phyloP scores from a whole-genome alignment of 2,329 filamentous ascomycete species.

The Penicillium paneum region DNA sequence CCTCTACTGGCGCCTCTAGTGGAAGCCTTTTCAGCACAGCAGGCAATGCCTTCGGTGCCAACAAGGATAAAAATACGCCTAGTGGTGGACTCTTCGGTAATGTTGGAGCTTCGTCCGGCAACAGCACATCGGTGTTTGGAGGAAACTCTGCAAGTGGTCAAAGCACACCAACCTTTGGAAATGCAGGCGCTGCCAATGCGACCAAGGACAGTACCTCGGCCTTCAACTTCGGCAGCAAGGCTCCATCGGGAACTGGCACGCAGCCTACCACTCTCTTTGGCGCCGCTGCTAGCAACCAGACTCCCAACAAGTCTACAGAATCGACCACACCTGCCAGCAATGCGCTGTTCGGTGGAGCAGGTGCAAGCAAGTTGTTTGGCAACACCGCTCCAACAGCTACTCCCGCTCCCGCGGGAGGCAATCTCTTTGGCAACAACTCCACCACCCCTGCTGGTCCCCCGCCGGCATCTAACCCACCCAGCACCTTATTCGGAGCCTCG shows the following conservation, averaged over 20 bases:
- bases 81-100: constrained; percentile 43
- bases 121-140: constrained; percentile 36
- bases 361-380: constrained; percentile 33
- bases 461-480: constrained; percentile 32
- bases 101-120: constrained; percentile 34
- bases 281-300: constrained; percentile 25
- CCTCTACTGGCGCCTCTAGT: constrained; percentile 35
- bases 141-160: constrained; percentile 20
- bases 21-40: constrained; percentile 36
- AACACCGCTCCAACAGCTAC: constrained; percentile 34
- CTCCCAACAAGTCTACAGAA: constrained; percentile 39
- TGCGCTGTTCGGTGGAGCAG: constrained; percentile 35
- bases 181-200: constrained; percentile 20
- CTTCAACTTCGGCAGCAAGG: constrained; percentile 37
- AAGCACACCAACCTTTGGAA: constrained; percentile 29
- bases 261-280: constrained; percentile 32
- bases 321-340: constrained; percentile 31
- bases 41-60: constrained; percentile 32
- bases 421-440: constrained; percentile 42
- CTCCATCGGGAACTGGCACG: constrained; percentile 23
- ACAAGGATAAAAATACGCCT: constrained; percentile 28
- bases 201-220: constrained; percentile 21
- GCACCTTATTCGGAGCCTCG: constrained; percentile 24
- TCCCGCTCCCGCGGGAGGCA: constrained; percentile 36
- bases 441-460: constrained; percentile 53